Conservation (phyloP, 2,329 filamentous ascomycete species). For the Colletotrichum magnum region DNA sequence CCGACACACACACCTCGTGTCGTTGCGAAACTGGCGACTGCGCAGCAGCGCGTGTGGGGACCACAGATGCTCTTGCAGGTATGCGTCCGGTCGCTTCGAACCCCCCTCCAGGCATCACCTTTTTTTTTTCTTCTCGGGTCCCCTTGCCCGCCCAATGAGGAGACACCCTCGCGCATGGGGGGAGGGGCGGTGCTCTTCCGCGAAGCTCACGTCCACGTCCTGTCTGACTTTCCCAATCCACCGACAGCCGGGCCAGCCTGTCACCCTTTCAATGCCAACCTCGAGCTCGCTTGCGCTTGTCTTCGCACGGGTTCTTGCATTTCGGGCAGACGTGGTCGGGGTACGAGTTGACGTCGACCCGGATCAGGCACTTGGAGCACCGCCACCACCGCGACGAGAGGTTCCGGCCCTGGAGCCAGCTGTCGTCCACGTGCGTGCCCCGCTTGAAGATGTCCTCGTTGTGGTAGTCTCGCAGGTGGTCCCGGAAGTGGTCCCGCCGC, state of each 20-base stretch:
- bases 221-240: not conserved
- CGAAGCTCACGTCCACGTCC: too few relatives aligned
- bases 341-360: conserved; percentile 60
- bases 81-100: not conserved
- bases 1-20: conserved; percentile 16
- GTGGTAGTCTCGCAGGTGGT: conserved; percentile 70
- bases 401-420: conserved; percentile 57
- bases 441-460: conserved; percentile 68
- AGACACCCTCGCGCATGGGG: conserved; percentile 1
- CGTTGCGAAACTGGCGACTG: conserved; percentile 14
- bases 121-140: conserved; percentile 5
- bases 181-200: conserved; percentile 17
- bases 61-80: conserved; percentile 13
- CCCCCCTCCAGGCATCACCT: conserved; percentile 22
- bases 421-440: conserved; percentile 51
- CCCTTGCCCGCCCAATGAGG: conserved; percentile 20
- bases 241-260: not conserved
- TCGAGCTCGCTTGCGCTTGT: conserved; percentile 51
- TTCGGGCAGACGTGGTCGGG: conserved; percentile 55
- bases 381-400: conserved; percentile 65
- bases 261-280: conserved; percentile 33
- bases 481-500: conserved; percentile 70
- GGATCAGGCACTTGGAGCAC: conserved; percentile 65
- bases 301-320: conserved; percentile 64
- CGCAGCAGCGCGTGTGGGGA: conserved; percentile 28